Evolutionary conservation across 2,329 filamentous ascomycete genomes (phyloP).

Genomic region (Septoria petroselini): DNA sequence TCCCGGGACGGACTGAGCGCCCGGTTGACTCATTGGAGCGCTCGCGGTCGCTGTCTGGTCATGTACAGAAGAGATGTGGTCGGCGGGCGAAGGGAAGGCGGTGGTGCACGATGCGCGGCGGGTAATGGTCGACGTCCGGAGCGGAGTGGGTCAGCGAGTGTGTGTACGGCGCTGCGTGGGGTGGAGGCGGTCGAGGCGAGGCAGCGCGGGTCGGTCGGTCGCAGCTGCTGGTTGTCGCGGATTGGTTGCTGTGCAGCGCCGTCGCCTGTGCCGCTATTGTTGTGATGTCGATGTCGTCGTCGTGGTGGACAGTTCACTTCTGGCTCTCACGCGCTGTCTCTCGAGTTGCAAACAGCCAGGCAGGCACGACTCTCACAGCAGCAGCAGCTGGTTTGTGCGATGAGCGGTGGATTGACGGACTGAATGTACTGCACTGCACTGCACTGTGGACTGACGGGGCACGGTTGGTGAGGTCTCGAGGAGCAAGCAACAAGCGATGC

Average conservation of each 20-base stretch:
- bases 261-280: too few relatives aligned
- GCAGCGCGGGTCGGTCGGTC: slow-evolving; percentile 15
- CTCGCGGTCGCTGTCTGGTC: slow-evolving; percentile 22
- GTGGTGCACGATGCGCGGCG: slow-evolving; percentile 4
- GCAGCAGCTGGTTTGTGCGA: too few relatives aligned
- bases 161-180: background rate
- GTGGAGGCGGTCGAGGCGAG: slow-evolving; percentile 12
- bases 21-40: slow-evolving; percentile 32
- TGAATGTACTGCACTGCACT: too few relatives aligned
- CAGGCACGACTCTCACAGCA: background rate
- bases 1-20: slow-evolving; percentile 27
- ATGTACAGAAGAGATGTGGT: slow-evolving; percentile 18
- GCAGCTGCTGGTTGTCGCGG: slow-evolving; percentile 9
- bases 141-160: slow-evolving; percentile 8
- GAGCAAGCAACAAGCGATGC: background rate
- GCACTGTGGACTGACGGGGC: too few relatives aligned
- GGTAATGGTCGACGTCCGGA: background rate
- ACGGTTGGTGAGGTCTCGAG: background rate
- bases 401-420: too few relatives aligned
- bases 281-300: too few relatives aligned
- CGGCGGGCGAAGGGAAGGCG: slow-evolving; percentile 4
- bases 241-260: background rate
- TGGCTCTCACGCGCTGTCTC: background rate
- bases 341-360: background rate
- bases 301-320: background rate